phyloP scores from a whole-genome alignment of 768 basidiomycete genomes.

The Leccinum pellstonianum region DNA sequence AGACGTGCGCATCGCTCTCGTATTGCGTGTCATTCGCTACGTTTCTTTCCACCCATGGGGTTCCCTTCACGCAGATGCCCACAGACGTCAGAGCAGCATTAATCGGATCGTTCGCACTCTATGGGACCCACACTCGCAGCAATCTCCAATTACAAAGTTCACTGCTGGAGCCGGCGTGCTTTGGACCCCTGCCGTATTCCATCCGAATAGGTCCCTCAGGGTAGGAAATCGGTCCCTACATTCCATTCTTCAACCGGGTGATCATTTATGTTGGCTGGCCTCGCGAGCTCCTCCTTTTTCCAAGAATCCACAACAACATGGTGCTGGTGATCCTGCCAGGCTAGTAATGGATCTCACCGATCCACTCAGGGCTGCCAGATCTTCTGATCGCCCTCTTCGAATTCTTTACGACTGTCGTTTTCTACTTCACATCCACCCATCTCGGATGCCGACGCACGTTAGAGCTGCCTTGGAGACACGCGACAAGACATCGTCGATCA shows the following conservation, averaged over 20 bases:
- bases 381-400: conserved; percentile 27
- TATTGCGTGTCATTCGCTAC: conserved; percentile 63
- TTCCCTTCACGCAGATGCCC: conserved; percentile 56
- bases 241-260: conserved; percentile 14
- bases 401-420: conserved; percentile 70
- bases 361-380: conserved; percentile 15
- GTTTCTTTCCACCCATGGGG: conserved; percentile 80
- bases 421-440: conserved; percentile 46
- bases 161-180: conserved; percentile 60
- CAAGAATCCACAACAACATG: conserved; percentile 30
- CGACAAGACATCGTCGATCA: conserved; percentile 28
- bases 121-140: conserved; percentile 38
- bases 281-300: conserved; percentile 52
- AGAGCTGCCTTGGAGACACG: conserved; percentile 25
- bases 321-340: conserved; percentile 22
- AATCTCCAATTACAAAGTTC: conserved; percentile 35
- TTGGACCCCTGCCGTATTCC: conserved; percentile 55
- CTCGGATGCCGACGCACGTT: conserved; percentile 42
- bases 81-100: conserved; percentile 48
- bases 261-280: conserved; percentile 57
- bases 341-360: conserved; percentile 46
- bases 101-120: conserved; percentile 47
- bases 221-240: conserved; percentile 20
- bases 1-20: conserved; percentile 38
- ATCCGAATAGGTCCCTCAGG: conserved; percentile 19